These are phyloP conservation scores for Aspergillus sp. DNA, from an alignment of 2,329 filamentous ascomycete genomes.

Conservation along the genomic window DNA sequence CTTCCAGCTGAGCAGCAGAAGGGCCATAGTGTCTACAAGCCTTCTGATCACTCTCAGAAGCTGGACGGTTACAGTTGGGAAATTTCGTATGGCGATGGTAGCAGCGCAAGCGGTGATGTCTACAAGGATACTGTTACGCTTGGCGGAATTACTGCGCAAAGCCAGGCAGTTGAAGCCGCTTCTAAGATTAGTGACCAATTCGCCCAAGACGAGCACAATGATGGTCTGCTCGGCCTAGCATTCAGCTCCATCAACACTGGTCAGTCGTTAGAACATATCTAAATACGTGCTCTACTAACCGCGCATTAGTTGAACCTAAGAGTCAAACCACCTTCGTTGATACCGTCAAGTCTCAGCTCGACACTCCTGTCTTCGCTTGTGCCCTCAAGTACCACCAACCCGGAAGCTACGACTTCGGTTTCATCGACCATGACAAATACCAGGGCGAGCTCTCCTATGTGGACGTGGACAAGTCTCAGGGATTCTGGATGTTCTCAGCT, in stretches of 20 bases:
- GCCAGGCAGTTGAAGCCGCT: slow-evolving; percentile 67
- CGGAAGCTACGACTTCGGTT: slow-evolving; percentile 59
- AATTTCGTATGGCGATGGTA: slow-evolving; percentile 66
- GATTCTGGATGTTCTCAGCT: slow-evolving; percentile 64
- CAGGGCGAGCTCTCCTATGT: slow-evolving; percentile 59
- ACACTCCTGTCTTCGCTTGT: slow-evolving; percentile 54
- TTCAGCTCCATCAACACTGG: slow-evolving; percentile 61
- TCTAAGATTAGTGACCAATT: slow-evolving; percentile 57
- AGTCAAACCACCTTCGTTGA: slow-evolving; percentile 61
- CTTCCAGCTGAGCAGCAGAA: slow-evolving; percentile 51
- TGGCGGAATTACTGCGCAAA: slow-evolving; percentile 57
- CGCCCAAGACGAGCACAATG: slow-evolving; percentile 51
- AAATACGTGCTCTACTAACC: background rate
- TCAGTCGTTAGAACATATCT: slow-evolving; percentile 10
- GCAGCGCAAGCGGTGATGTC: slow-evolving; percentile 62
- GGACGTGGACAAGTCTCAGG: slow-evolving; percentile 56
- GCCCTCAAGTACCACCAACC: slow-evolving; percentile 54
- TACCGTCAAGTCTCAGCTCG: slow-evolving; percentile 54
- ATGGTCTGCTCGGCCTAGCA: slow-evolving; percentile 61
- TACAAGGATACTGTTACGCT: slow-evolving; percentile 66
- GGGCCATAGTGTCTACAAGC: slow-evolving; percentile 61
- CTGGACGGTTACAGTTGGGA: slow-evolving; percentile 56
- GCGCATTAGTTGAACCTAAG: slow-evolving; percentile 43
- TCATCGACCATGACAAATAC: slow-evolving; percentile 60
- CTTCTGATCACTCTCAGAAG: slow-evolving; percentile 48